Base-by-base conservation (phyloP, 345 rosid species). In the Rhodamnia argentea region DNA sequence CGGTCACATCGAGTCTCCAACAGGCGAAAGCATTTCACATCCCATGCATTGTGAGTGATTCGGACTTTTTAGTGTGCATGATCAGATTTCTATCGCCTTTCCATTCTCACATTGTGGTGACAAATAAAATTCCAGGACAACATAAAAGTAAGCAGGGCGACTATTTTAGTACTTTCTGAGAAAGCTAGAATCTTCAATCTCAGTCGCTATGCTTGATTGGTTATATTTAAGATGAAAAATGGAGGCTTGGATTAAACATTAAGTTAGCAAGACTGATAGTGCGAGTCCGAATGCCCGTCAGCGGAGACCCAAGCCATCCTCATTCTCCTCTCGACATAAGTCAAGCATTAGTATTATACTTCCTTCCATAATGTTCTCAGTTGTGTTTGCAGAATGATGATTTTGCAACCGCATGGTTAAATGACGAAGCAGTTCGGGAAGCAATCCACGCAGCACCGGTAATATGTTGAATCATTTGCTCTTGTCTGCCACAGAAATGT, bases 361-460 rank as follows among this genome's bases (percentile, higher is more conserved):
- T 2, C 47, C 3, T 70, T 14, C 22, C 44, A 32, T 70, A 16
- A 84, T 55, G 20, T 75, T 42, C 22, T 57, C 5, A 20, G 11
- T 20, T 52, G 70, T 53, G 26, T 57, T 23, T 82, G 75, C 88
- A 93, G 94, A 86, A 88, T 27, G 95, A 93, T 83, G 91, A 89
- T 53, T 84, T 91, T 11, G 94, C 94, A 5, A 90, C 86, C 1
- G 42, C 59, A 15, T 93, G 94, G 96, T 84, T 93, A 15, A 91
- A 93, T 16, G 90, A 92, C 40, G 89, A 86, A 85, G 62, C 89
- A 37, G 93, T 93, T 10, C 87, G 96, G 86, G 86, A 85, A 82
- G 94, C 93, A 58, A 84, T 93, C 52, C 96, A 93, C 52, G 96
- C 93, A 9, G 85, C 89, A 20, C 86, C 90, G 22, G 94, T 92